Evolutionary conservation across 2,329 filamentous ascomycete species (phyloP), one percentile per base, ranked within the genome.

Genomic region (Geosmithia morbida): DNA sequence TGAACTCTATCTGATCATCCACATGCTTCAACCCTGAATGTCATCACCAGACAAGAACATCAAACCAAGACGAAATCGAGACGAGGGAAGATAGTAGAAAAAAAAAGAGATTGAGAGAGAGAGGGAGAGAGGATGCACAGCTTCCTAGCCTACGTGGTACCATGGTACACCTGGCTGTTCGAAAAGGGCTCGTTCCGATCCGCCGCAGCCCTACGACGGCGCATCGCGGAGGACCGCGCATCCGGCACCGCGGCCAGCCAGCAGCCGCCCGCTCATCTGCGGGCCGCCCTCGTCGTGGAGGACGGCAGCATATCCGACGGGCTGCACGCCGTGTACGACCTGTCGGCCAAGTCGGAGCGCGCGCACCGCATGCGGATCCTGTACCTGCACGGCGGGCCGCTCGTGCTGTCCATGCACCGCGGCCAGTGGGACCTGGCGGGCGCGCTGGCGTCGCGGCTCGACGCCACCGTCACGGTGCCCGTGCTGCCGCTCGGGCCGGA

Each of bases 401-500:
- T 60, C 45, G 51, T 61, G 48, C 59, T 61, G 47, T 59, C 58
- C 33, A 57, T 61, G 41, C 48, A 47, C 0, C 46, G 45, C 2
- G 48, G 51, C 48, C 60, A 63, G n/a, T 63, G 60, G 60, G 46
- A 49, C 39, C 41, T 61, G 18, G 52, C 56, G 30, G 55, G 55
- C 5, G 46, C 51, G 42, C 51, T 61, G 30, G 58, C 59, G 1
- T 51, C 58, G 48, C 55, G 57, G 2, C 51, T 62, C 30, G 55
- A 60, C 51, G 60, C 60, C 43, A 52, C 57, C 13, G 51, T 61
- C 41, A 60, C 58, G 2, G 56, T 63, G 30, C 58, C 60, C 17
- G 53, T 63, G 40, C 61, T 61, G 42, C 61, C 61, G 7, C 52
- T 63, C 26, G 59, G 55, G 0, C 60, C 60, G 4, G 60, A 63